Base-by-base conservation (phyloP, 2,329 filamentous ascomycete species). In the Monosporascus sp. region DNA sequence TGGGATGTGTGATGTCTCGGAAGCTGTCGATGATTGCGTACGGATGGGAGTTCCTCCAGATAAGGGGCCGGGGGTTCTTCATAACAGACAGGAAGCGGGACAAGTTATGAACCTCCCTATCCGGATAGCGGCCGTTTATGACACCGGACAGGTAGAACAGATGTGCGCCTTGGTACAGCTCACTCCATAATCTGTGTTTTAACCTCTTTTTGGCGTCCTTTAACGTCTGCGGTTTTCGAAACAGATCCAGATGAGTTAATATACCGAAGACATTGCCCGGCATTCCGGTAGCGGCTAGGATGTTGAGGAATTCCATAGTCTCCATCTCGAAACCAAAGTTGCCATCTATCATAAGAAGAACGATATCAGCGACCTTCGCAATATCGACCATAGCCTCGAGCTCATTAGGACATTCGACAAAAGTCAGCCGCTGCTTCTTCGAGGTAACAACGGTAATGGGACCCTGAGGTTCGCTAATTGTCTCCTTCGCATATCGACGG, bases 321-420 rank as follows among this genome's bases (percentile, higher is more conserved):
- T 99, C 94, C 94, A 99, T 99, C 74, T 99, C 94, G 67, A 99
- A 99, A 15, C 94, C 95, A 65, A 89, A 99, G 73, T 97, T 97
- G 52, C 94, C 95, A 68, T 99, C 94, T 62, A 99, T 99, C 89
- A 99, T 94, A 52, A 99, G 81, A 48, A 99, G 79, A 6, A 97
- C 90, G 64, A 99, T 97, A 69, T 99, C 94, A 18, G 95, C 94
- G 44, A 99, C 89, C 73, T 99, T 99, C 54, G 94, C 90, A 52
- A 97, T 82, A 71, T 99, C 94, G 59, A 99, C 92, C 90, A 97
- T 97, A 60, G 89, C 88, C 57, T 95, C 92, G 51, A 99, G 82
- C 62, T 94, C 91, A 67, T 97, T 93, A n/a, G 95, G 92, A 66
- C 90, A 96, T 82, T 99, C 94, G 66, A 99, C 75, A 68, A 99